These are phyloP conservation scores for Adansonia gregorii DNA, from an alignment of 441 rosid genomes.

Conservation along the genomic window DNA sequence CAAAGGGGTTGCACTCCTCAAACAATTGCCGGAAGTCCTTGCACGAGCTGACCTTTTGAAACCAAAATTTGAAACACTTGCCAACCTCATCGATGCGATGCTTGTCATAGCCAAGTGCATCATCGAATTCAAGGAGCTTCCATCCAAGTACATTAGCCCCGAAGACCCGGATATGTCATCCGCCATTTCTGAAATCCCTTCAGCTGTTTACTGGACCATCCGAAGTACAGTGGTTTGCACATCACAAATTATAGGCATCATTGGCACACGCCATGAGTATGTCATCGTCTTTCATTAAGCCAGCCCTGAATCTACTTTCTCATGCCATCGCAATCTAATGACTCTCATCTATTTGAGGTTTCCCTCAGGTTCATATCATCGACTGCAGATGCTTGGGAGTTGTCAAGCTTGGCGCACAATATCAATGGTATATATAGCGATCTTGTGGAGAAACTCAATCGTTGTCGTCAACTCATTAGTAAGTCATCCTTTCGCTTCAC, in stretches of 20 bases:
- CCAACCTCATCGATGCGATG: constrained; percentile 39
- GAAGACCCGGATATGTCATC: constrained; percentile 37
- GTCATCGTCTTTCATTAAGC: constrained; percentile 7
- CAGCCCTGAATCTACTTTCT: neutral
- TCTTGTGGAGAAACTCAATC: constrained; percentile 37
- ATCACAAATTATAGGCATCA: constrained; percentile 39
- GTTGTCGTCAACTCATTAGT: constrained; percentile 44
- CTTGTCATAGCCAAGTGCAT: constrained; percentile 43
- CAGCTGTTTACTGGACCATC: constrained; percentile 54
- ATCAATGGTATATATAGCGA: constrained; percentile 40
- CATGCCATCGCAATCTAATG: neutral
- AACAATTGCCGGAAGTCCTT: constrained; percentile 42
- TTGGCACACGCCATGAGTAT: constrained; percentile 47
- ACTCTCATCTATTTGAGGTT: constrained; percentile 1
- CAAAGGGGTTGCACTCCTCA: constrained; percentile 46
- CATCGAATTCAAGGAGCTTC: constrained; percentile 46
- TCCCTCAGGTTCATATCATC: constrained; percentile 38
- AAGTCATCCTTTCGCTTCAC: neutral
- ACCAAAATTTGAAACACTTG: constrained; percentile 41
- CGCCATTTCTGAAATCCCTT: constrained; percentile 43
- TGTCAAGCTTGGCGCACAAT: constrained; percentile 49
- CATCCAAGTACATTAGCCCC: constrained; percentile 38
- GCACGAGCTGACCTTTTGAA: constrained; percentile 32
- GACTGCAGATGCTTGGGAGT: constrained; percentile 49
- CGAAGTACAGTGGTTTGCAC: constrained; percentile 42